Conservation (phyloP, 306 rosid genomes). For the Clitoria ternatea region DNA sequence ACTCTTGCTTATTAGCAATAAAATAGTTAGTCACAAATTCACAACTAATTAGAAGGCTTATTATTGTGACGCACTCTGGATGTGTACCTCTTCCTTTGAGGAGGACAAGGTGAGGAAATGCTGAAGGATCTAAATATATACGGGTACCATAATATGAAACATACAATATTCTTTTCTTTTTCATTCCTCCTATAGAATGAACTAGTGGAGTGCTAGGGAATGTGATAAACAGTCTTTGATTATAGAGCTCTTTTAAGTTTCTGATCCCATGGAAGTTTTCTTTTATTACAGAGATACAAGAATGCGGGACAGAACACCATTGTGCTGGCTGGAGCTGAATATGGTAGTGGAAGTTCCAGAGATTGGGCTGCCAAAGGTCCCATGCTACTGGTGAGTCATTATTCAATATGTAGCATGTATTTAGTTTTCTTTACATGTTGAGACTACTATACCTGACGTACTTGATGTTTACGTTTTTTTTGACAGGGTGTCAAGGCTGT, state of each 20-base stretch:
- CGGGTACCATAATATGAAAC: background rate
- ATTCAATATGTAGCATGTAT: constrained; percentile 4
- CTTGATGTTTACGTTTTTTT: background rate
- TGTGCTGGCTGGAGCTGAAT: constrained; percentile 96
- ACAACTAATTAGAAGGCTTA: background rate
- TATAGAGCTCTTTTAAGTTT: background rate
- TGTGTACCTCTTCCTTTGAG: background rate
- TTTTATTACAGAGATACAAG: constrained; percentile 68
- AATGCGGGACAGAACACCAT: constrained; percentile 71
- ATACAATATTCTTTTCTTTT: background rate
- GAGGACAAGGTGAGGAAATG: background rate
- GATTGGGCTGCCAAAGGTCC: constrained; percentile 99
- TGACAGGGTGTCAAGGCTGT: constrained; percentile 97
- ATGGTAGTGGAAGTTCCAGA: constrained; percentile 99
- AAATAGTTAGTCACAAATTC: background rate
- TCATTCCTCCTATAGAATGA: background rate
- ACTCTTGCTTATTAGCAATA: background rate
- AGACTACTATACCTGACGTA: background rate
- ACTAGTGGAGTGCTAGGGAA: background rate
- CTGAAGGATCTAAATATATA: constrained; percentile 10
- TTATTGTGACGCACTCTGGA: background rate
- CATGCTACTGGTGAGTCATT: constrained; percentile 87
- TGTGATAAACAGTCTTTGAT: background rate
- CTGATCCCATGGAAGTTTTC: constrained; percentile 24
- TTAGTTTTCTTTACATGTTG: background rate